Evolutionary conservation across 306 rosid genomes (phyloP), one percentile per base, ranked within the genome.

Genomic region (Vicia villosa): DNA sequence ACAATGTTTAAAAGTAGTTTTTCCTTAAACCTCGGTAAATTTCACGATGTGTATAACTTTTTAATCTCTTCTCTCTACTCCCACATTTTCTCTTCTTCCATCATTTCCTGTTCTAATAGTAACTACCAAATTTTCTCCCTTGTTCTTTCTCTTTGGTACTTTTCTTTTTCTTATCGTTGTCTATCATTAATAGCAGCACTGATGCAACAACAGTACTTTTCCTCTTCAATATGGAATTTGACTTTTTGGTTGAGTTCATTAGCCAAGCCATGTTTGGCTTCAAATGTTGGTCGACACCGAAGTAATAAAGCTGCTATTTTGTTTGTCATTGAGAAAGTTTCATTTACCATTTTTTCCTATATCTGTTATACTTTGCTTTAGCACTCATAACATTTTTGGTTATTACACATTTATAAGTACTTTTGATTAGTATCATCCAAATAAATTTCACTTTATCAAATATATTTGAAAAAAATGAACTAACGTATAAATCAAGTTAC

Each of bases 131-230:
- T 67, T n/a, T 60, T 22, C 16, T 61, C 47, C n/a, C 3, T 40
- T 57, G n/a, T 59, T 60, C 17, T 66, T 13, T 72, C 14, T 51
- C 12, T 26, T 15, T 38, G 4, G 3, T 28, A 6, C 6, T 4
- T 36, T 16, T 36, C n/a, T n/a, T n/a, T 26, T 43, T 45, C 21
- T 55, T 34, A 65, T n/a, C 22, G 70, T 10, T 47, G 54, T 26
- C 49, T 37, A 24, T 68, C 62, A 32, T 15, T 65, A 36, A 71
- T 42, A 56, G 45, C 66, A 37, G 13, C 75, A 51, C 10, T 19
- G 67, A 24, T 55, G 45, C 9, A 50, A 52, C 60, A 21, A 3
- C 34, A 5, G 9, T 16, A 10, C 32, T 11, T 22, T 54, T 54
- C 34, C 6, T 52, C 14, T 22, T 54, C 34, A 54, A 54, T 8